Conservation (phyloP, 2,329 filamentous ascomycete genomes). For the Clonostachys rhizophaga region DNA sequence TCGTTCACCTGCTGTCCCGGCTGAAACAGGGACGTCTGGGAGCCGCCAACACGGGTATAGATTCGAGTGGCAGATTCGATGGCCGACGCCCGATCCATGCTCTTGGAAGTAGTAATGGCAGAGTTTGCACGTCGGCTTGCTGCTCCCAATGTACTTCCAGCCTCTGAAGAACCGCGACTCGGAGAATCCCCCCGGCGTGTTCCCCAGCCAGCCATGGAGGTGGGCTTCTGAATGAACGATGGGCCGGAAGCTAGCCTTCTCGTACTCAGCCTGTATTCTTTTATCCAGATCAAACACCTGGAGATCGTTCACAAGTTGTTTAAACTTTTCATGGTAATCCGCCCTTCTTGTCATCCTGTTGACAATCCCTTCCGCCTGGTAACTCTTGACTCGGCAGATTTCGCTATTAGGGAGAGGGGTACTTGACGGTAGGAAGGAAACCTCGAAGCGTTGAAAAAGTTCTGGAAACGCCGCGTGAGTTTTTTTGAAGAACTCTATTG, state of each 20-base stretch:
- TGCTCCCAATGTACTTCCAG: slow-evolving; percentile 29
- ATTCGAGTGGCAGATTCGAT: slow-evolving; percentile 25
- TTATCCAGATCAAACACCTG: slow-evolving; percentile 14
- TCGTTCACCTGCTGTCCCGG: slow-evolving; percentile 1
- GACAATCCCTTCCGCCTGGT: no score
- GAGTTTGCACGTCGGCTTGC: slow-evolving; percentile 32
- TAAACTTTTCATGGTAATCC: no score
- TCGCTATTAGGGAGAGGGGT: no score
- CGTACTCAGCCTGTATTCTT: slow-evolving; percentile 9
- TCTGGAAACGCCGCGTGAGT: no score
- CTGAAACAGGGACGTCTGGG: slow-evolving; percentile 18
- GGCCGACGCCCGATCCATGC: slow-evolving; percentile 14
- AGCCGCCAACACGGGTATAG: slow-evolving; percentile 30
- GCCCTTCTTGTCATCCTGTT: no score
- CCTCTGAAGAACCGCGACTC: slow-evolving; percentile 17
- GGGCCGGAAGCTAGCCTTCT: slow-evolving; percentile 9
- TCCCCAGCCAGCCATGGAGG: slow-evolving; percentile 14
- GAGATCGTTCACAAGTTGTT: no score
- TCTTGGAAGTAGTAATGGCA: slow-evolving; percentile 28
- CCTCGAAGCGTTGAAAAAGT: no score
- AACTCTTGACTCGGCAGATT: no score
- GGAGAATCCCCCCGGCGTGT: neutral
- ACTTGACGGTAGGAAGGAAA: no score
- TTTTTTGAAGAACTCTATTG: no score
- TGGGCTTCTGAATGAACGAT: slow-evolving; percentile 28